Percentiles rank a stretch among this genome's conserved stretches.
These are phyloP conservation scores for Coleophoma crateriformis DNA, from an alignment of 2,329 filamentous ascomycete species.

Conservation along the genomic window DNA sequence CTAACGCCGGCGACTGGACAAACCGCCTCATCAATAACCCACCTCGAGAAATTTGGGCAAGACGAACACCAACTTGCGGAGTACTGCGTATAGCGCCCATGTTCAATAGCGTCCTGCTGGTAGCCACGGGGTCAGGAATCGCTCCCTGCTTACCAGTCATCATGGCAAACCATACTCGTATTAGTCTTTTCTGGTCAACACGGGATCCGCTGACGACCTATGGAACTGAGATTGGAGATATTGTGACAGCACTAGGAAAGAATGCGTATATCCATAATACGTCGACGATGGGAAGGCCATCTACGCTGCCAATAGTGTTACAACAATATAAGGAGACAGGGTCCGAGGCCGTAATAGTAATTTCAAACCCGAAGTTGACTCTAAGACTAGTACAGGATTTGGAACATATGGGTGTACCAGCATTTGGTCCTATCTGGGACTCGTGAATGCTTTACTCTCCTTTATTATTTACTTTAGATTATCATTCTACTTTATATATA, in stretches of 20 bases:
- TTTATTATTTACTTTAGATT: too few species aligned
- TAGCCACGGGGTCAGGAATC: constrained; percentile 67
- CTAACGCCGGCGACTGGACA: constrained; percentile 71
- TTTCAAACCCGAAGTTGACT: constrained; percentile 26
- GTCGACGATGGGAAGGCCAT: constrained; percentile 21
- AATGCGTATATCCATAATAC: constrained; percentile 29
- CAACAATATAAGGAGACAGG: constrained; percentile 16
- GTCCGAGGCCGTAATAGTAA: constrained; percentile 27
- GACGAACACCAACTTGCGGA: constrained; percentile 59
- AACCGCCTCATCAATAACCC: constrained; percentile 53
- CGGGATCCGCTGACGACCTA: constrained; percentile 28
- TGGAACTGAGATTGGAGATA: constrained; percentile 22
- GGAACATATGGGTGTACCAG: constrained; percentile 24
- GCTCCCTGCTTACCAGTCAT: constrained; percentile 61
- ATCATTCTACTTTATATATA: too few species aligned
- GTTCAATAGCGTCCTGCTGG: constrained; percentile 58
- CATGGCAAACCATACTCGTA: constrained; percentile 40
- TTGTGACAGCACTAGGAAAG: constrained; percentile 22
- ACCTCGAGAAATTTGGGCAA: constrained; percentile 57
- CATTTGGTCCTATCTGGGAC: constrained; percentile 27
- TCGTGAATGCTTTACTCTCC: constrained; percentile 1
- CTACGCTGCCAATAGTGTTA: constrained; percentile 24
- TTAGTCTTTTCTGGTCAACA: constrained; percentile 38
- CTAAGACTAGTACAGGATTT: constrained; percentile 27
- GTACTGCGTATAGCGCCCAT: constrained; percentile 62